These are phyloP conservation scores for Sistotremastrum niveocremeum DNA, from an alignment of 768 basidiomycete species.

Conservation along the genomic window DNA sequence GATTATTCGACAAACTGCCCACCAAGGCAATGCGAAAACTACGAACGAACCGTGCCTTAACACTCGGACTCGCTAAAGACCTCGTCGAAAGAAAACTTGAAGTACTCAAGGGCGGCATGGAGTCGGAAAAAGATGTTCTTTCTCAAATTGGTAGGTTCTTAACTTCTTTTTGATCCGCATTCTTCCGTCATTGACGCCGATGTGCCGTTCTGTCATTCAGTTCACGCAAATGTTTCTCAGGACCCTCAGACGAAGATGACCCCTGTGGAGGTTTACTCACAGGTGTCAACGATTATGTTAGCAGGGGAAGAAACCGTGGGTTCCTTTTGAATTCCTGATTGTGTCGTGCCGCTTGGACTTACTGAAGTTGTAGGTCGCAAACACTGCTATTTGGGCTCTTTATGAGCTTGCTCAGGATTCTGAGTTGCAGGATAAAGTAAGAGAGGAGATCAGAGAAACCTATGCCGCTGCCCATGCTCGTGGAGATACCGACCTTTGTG, in stretches of 20 bases:
- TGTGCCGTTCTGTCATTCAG: background rate
- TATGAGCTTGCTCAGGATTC: background rate
- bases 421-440: background rate
- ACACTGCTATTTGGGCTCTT: background rate
- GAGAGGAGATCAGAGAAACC: slow-evolving; percentile 1
- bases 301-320: background rate
- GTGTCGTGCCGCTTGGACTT: background rate
- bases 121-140: background rate
- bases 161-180: background rate
- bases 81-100: background rate
- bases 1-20: background rate
- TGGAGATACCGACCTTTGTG: slow-evolving; percentile 27
- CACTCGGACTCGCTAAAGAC: background rate
- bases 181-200: background rate
- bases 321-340: background rate
- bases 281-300: background rate
- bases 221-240: slow-evolving; percentile 2
- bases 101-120: background rate
- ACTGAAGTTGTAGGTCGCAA: background rate
- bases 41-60: background rate
- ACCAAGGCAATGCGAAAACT: background rate
- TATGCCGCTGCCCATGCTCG: slow-evolving; percentile 8
- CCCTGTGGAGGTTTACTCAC: background rate
- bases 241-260: background rate
- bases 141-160: background rate